phyloP scores from a whole-genome alignment of 208 protist species.

The Trypanosoma melophagium region DNA sequence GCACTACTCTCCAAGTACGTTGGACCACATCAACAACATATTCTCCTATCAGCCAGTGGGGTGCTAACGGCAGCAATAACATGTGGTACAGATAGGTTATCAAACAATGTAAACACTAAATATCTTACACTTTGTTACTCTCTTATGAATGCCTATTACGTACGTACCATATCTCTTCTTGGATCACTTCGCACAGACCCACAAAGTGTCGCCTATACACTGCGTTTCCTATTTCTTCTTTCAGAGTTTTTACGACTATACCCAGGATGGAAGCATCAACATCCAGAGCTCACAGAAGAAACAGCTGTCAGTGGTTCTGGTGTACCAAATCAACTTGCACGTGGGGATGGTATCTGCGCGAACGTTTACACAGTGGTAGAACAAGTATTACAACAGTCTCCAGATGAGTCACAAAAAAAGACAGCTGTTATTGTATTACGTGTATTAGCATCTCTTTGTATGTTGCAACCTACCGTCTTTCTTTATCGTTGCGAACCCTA shows the following conservation, averaged over 20 bases:
- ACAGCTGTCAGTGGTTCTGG: slow-evolving; percentile 12
- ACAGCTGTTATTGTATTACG: slow-evolving; percentile 66
- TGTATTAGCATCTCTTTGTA: slow-evolving; percentile 76
- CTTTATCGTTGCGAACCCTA: slow-evolving; percentile 51
- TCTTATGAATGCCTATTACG: slow-evolving; percentile 88
- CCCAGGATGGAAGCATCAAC: slow-evolving; percentile 63
- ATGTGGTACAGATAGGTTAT: slow-evolving; percentile 47
- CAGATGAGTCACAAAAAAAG: slow-evolving; percentile 26
- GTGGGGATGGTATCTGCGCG: slow-evolving; percentile 59
- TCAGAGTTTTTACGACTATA: slow-evolving; percentile 83
- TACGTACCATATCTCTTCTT: slow-evolving; percentile 48
- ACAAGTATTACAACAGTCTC: slow-evolving; percentile 42
- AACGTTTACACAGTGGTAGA: slow-evolving; percentile 68
- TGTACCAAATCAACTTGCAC: slow-evolving; percentile 50
- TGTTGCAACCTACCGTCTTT: slow-evolving; percentile 74
- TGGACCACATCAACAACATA: slow-evolving; percentile 76
- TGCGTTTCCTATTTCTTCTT: slow-evolving; percentile 88
- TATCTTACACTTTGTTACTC: slow-evolving; percentile 80
- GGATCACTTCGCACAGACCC: slow-evolving; percentile 42
- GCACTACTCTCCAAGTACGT: slow-evolving; percentile 75
- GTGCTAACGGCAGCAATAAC: slow-evolving; percentile 75
- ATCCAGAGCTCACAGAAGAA: slow-evolving; percentile 26
- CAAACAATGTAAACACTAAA: slow-evolving; percentile 45
- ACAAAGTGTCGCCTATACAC: slow-evolving; percentile 64
- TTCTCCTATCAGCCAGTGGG: slow-evolving; percentile 68